A percentile compares a stretch with the other conserved stretches of the same genome.
These are phyloP conservation scores for Fusarium pseudocircinatum DNA, from an alignment of 2,329 filamentous ascomycete genomes.

Conservation along the genomic window DNA sequence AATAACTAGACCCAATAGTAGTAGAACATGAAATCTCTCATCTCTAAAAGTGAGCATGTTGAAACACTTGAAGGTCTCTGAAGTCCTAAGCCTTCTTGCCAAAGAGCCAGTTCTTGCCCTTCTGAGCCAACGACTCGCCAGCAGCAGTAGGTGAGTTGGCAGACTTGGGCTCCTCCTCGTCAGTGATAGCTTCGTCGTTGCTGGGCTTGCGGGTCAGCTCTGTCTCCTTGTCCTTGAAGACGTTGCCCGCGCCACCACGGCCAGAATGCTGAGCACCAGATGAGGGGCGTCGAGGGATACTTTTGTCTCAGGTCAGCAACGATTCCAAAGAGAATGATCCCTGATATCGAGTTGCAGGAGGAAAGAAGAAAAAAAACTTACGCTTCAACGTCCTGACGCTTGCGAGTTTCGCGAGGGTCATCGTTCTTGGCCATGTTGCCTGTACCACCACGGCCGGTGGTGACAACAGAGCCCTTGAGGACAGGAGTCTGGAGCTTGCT, in stretches of 20 bases:
- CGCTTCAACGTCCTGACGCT: conserved; percentile 84
- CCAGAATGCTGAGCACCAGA: conserved; percentile 72
- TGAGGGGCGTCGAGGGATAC: conserved; percentile 65
- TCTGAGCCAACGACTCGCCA: conserved; percentile 47
- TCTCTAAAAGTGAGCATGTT: not conserved
- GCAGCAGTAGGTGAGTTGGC: not conserved
- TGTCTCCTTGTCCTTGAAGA: conserved; percentile 62
- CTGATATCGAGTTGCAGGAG: not conserved
- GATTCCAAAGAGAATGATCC: not conserved
- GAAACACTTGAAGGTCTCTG: not conserved
- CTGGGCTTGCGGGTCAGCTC: conserved; percentile 44
- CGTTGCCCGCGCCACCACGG: conserved; percentile 79
- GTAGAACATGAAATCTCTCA: conserved; percentile 1
- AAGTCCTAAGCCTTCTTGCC: conserved; percentile 56
- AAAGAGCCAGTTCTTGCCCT: conserved; percentile 61
- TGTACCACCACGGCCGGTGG: conserved; percentile 86
- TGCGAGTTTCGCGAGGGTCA: conserved; percentile 77
- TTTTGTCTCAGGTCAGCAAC: conserved; percentile 39
- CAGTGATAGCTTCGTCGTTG: conserved; percentile 46
- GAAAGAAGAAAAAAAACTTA: conserved; percentile 51
- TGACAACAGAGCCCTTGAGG: conserved; percentile 84
- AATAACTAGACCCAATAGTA: conserved; percentile 16
- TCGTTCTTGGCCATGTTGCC: conserved; percentile 86
- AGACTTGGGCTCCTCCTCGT: conserved; percentile 29
- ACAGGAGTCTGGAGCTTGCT: conserved; percentile 82